These are phyloP conservation scores for Hypoxylon sp. DNA, from an alignment of 2,329 filamentous ascomycete species.

Conservation along the genomic window DNA sequence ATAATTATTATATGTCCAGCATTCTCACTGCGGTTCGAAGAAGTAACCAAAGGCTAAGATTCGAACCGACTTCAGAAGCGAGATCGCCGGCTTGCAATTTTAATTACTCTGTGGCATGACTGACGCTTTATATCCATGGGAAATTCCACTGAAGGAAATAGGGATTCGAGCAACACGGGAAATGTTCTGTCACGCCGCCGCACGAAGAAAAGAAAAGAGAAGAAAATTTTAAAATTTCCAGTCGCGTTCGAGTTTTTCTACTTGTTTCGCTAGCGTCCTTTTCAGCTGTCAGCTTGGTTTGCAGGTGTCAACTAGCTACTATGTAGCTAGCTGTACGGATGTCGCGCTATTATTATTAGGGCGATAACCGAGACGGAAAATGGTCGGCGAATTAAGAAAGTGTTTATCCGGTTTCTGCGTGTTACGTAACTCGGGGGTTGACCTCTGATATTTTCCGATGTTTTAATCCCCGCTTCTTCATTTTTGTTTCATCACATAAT, in stretches of 20 bases:
- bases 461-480: constrained; percentile 8
- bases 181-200: constrained; percentile 77
- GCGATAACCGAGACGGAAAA: constrained; percentile 15
- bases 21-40: constrained; percentile 51
- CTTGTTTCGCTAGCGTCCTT: constrained; percentile 22
- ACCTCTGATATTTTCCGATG: constrained; percentile 13
- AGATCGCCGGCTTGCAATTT: constrained; percentile 62
- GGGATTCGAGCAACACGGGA: constrained; percentile 83
- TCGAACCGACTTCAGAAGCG: constrained; percentile 41
- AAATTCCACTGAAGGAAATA: constrained; percentile 56
- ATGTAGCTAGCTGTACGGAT: neutral
- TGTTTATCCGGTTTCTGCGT: constrained; percentile 21
- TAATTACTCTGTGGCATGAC: constrained; percentile 77
- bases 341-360: constrained; percentile 12
- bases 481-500: neutral
- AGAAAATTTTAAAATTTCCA: constrained; percentile 45
- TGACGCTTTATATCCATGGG: constrained; percentile 74
- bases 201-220: constrained; percentile 75
- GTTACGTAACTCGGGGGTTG: neutral
- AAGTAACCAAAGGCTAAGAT: constrained; percentile 42
- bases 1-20: constrained; percentile 65
- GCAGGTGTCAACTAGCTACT: constrained; percentile 14
- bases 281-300: constrained; percentile 10
- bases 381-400: constrained; percentile 7
- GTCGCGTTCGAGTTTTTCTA: constrained; percentile 29